Percentiles rank a stretch among this genome's conserved stretches.
phyloP scores from a whole-genome alignment of 1,284 basidiomycete species.

The Acaromyces ingoldii region DNA sequence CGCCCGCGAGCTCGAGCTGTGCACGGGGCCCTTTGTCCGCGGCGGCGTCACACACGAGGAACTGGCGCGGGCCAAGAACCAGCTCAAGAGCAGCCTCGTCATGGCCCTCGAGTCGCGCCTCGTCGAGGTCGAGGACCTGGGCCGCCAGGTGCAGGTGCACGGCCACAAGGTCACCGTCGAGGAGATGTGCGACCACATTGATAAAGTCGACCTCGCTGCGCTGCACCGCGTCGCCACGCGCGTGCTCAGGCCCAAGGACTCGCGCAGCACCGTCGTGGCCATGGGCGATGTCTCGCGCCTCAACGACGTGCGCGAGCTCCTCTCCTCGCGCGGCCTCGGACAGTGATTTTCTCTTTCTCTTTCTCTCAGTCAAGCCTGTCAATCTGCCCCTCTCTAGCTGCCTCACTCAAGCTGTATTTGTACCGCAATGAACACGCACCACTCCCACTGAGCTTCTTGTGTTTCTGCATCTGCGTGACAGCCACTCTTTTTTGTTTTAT shows the following conservation, averaged over 20 bases:
- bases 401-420: not conserved
- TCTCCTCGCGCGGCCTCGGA: slow-evolving; percentile 37
- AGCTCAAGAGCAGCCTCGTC: slow-evolving; percentile 85
- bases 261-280: slow-evolving; percentile 36
- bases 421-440: not conserved
- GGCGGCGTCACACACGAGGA: slow-evolving; percentile 63
- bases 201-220: slow-evolving; percentile 68
- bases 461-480: no score
- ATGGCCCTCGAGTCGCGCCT: slow-evolving; percentile 91
- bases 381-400: not conserved
- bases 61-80: slow-evolving; percentile 84
- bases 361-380: no score
- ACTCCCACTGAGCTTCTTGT: not conserved
- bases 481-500: no score
- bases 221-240: slow-evolving; percentile 69
- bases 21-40: slow-evolving; percentile 30
- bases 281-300: slow-evolving; percentile 40
- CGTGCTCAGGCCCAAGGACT: slow-evolving; percentile 57
- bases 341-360: no score
- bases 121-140: slow-evolving; percentile 63
- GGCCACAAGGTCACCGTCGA: slow-evolving; percentile 76
- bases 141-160: slow-evolving; percentile 80
- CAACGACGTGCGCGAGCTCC: slow-evolving; percentile 37
- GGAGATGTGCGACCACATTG: slow-evolving; percentile 89
- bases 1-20: slow-evolving; percentile 65